These are phyloP conservation scores for Warburgia ugandensis DNA, from an alignment of 164 flowering plant genomes.

Conservation along the genomic window DNA sequence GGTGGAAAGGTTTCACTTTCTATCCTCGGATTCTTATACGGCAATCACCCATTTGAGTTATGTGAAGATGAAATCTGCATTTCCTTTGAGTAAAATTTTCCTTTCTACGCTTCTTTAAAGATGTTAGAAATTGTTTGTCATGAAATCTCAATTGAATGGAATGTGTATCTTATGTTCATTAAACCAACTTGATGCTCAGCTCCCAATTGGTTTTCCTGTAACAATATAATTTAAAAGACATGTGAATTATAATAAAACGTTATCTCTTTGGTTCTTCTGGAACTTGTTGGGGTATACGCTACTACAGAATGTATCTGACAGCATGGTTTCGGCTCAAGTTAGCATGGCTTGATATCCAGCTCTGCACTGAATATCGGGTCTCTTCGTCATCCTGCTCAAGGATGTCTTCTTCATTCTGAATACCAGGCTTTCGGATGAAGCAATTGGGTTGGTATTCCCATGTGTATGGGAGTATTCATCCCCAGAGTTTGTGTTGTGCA, in stretches of 20 bases:
- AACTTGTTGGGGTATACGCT: too few relatives aligned
- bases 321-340: too few relatives aligned
- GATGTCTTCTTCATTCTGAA: too few relatives aligned
- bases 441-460: too few relatives aligned
- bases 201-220: conserved; percentile 1
- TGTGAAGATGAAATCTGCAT: background rate
- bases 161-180: background rate
- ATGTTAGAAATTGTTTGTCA: background rate
- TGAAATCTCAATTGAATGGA: background rate
- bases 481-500: too few relatives aligned
- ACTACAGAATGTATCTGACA: too few relatives aligned
- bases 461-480: too few relatives aligned
- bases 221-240: background rate
- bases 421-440: too few relatives aligned
- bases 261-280: background rate
- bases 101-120: background rate
- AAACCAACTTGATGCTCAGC: background rate
- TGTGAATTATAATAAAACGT: background rate
- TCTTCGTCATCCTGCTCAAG: too few relatives aligned
- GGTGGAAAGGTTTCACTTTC: background rate
- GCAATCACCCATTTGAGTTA: background rate
- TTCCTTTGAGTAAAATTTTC: background rate
- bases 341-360: too few relatives aligned
- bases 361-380: too few relatives aligned
- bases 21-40: conserved; percentile 4